Conservation (phyloP, 1,139 yeast genomes). For the Taphrina communis region DNA sequence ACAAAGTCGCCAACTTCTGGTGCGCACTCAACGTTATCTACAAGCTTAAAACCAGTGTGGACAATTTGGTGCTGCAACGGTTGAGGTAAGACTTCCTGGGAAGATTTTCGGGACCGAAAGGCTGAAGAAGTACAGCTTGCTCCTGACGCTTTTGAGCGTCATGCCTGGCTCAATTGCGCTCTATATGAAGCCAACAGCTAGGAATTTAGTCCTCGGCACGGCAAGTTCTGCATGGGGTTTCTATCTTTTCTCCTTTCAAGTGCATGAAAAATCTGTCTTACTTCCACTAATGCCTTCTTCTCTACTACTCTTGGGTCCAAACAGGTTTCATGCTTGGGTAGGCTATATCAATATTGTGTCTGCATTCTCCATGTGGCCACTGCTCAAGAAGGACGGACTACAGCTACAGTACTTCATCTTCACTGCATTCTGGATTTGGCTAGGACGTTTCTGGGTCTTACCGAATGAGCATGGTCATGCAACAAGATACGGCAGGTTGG, state of each 20-base stretch:
- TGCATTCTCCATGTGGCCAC: conserved; percentile 81
- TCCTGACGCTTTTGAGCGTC: conserved; percentile 68
- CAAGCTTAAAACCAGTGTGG: conserved; percentile 62
- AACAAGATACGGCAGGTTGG: conserved; percentile 49
- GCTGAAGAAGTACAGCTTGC: conserved; percentile 56
- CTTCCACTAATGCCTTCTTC: conserved; percentile 87
- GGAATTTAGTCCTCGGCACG: conserved; percentile 70
- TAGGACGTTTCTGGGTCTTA: conserved; percentile 53
- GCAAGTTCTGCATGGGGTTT: conserved; percentile 87
- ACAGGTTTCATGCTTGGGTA: conserved; percentile 64
- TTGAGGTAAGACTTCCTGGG: neutral
- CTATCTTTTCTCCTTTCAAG: conserved; percentile 89
- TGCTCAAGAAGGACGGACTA: conserved; percentile 76
- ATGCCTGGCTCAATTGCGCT: conserved; percentile 67
- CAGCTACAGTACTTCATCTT: conserved; percentile 71
- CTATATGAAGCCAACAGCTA: conserved; percentile 60
- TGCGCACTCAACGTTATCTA: conserved; percentile 80
- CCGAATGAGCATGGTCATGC: conserved; percentile 30
- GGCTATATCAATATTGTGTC: conserved; percentile 89
- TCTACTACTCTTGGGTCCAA: conserved; percentile 59
- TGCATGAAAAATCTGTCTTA: conserved; percentile 89
- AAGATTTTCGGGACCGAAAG: neutral
- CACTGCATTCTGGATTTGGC: conserved; percentile 77
- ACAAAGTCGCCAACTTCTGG: conserved; percentile 97
- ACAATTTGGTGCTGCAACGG: conserved; percentile 8